Conservation (phyloP, 768 basidiomycete species). For the Chiua virens region DNA sequence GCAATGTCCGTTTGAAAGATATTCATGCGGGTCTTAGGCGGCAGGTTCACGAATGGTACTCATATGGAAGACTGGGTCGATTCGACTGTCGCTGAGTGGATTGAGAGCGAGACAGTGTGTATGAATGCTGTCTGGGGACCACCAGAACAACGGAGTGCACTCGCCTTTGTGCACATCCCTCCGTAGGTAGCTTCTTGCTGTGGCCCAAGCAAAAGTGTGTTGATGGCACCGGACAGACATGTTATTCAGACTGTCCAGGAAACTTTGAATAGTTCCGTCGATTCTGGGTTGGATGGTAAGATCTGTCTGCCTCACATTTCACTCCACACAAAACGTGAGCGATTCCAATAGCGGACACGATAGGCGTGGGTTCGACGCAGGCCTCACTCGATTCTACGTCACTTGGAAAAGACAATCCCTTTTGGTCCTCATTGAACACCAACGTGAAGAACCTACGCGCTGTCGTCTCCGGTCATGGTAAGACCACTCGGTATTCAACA, state of each 20-base stretch:
- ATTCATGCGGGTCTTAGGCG: constrained; percentile 38
- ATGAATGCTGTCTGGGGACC: constrained; percentile 66
- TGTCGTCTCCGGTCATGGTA: constrained; percentile 72
- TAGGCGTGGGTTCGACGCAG: constrained; percentile 62
- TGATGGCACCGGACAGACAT: constrained; percentile 4
- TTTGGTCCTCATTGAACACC: constrained; percentile 59
- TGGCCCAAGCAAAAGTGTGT: neutral
- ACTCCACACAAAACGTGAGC: too few species aligned
- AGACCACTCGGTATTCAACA: neutral
- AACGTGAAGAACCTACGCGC: constrained; percentile 66
- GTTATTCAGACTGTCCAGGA: constrained; percentile 36
- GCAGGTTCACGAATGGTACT: constrained; percentile 44
- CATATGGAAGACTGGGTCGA: constrained; percentile 71
- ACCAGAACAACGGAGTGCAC: constrained; percentile 47
- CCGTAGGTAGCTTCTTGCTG: constrained; percentile 44
- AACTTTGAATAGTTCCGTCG: constrained; percentile 36
- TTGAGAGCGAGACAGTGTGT: constrained; percentile 45
- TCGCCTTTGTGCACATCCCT: constrained; percentile 78
- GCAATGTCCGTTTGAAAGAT: neutral
- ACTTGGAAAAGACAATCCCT: constrained; percentile 51
- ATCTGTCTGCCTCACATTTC: too few species aligned
- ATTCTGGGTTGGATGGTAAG: constrained; percentile 16
- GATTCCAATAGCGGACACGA: constrained; percentile 43
- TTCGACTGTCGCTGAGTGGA: constrained; percentile 59
- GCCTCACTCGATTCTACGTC: constrained; percentile 40